phyloP scores from a whole-genome alignment of 2,329 filamentous ascomycete species.

The Colletotrichum sp. region DNA sequence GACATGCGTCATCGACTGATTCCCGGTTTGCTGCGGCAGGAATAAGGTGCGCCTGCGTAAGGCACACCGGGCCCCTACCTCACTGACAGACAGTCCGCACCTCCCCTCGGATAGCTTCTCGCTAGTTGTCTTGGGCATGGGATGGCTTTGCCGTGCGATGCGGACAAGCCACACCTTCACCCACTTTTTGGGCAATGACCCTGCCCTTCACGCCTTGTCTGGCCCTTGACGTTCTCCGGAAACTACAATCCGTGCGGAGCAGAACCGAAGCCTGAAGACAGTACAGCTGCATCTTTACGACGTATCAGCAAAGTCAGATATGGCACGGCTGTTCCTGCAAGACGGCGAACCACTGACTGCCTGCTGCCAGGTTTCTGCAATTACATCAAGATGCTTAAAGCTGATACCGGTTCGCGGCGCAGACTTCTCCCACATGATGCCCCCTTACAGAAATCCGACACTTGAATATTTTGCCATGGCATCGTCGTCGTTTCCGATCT shows the following conservation, averaged over 20 bases:
- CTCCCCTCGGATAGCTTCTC: background rate
- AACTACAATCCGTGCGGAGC: background rate
- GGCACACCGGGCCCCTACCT: background rate
- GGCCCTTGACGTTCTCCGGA: background rate
- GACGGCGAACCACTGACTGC: background rate
- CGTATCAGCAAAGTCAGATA: background rate
- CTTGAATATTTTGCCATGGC: background rate
- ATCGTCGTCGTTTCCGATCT: background rate
- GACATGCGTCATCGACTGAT: constrained; percentile 23
- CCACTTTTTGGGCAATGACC: constrained; percentile 8
- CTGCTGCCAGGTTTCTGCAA: constrained; percentile 1
- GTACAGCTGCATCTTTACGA: background rate
- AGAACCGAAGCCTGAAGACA: background rate
- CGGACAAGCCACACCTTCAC: constrained; percentile 11
- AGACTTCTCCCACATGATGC: background rate
- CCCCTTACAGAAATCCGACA: background rate
- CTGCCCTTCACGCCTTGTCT: background rate
- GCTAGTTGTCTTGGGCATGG: constrained; percentile 1
- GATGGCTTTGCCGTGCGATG: constrained; percentile 13
- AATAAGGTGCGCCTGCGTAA: constrained; percentile 1
- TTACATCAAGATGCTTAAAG: background rate
- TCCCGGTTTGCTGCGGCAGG: constrained; percentile 21
- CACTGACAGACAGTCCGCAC: background rate
- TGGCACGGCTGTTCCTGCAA: constrained; percentile 1
- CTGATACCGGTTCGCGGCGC: background rate